Evolutionary conservation across 2,329 filamentous ascomycete species (phyloP), one percentile per base, ranked within the genome.

Genomic region (Uncinocarpus reesii): DNA sequence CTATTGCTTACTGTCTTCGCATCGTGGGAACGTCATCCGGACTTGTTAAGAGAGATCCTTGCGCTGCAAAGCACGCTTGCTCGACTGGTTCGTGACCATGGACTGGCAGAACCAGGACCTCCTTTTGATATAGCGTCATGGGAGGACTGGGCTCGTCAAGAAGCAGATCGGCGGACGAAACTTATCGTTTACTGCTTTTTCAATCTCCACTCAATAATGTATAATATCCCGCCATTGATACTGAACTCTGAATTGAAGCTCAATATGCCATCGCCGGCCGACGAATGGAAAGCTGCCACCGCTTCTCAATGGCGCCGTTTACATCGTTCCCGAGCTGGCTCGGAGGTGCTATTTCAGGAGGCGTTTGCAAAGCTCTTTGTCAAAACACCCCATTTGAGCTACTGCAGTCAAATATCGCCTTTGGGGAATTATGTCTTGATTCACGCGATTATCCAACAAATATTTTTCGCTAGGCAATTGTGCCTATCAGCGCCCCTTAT

Each of bases 161-260:
- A 79, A 61, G 71, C 71, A 1, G 71, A 70, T 49, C 69, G 71
- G 55, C 69, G 74, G 47, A 78, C 75, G 16, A 76, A 78, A 57
- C 65, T 77, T 46, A 73, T 77, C 51, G 72, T 77, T 50, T 74
- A 78, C 59, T 71, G 74, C 60, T 71, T 79, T 55, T 76, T 77
- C 51, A 79, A 79, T 55, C 66, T 80, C 1, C 77, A 80, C 52
- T 77, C 73, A 28, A 77, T 80, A 47, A 77, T 77, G 55, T 80
- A 79, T 64, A 76, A 79, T 58, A 75, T 78, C 11, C 75, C 77
- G 23, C 77, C 78, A 0, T 64, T 78, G 36, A 71, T 80, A 21
- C 57, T 77, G 45, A 78, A 75, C 55, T 68, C 69, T 26, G 74
- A 80, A 58, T 58, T 79, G 43, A 71, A 71, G 44, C 59, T 78